Base-by-base conservation (phyloP, 768 basidiomycete species). In the Rhodosporidiobolus sp. region DNA sequence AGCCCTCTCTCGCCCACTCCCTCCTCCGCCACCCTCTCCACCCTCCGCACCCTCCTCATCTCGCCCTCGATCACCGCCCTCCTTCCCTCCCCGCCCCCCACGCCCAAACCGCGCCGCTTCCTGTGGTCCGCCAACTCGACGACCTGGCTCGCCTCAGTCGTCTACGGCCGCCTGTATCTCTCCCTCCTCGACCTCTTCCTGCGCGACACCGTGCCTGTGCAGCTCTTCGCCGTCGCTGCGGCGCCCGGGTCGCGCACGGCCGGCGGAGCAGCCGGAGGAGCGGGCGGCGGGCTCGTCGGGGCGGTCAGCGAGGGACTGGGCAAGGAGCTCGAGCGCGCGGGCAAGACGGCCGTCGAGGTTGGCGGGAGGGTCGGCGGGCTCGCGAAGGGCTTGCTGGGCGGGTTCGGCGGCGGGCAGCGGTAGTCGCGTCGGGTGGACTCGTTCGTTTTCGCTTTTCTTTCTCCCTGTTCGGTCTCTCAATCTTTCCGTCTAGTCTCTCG, bases 151-250 rank as follows among this genome's bases (percentile, higher is more conserved):
- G 91, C 93, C 8, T 93, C 91, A 1, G 82, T 97, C 64, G 88
- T 94, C 30, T 99, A 95, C 94, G 94, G 96, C 52, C 92, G 94
- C 79, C 86, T 95, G 28, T 99, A 94, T 45, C 57, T 75, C 32
- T 10, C 45, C 24, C 50, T 45, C 19, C 57, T 75, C 24, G 55
- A 69, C 8, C 38, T 43, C 9, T 53, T 22, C 28, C 14, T 72
- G 34, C 49, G 70, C 54, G 74, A 72, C 9, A 43, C 54, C 11
- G n/a, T 62, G 19, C 50, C 61, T 16, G 74, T 75, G 1, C 67
- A 69, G 46, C 52, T 75, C 32, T 75, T 75, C 45, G 74, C 49
- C 2, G 60, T 75, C 8, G 70, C 70, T 12, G 34, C 63, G 45
- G 70, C 61, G 30, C 48, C 70, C 12, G 38, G 26, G 7, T 17